Evolutionary conservation across 148 eudicot species (phyloP).

Genomic region (Spergularia marina): DNA sequence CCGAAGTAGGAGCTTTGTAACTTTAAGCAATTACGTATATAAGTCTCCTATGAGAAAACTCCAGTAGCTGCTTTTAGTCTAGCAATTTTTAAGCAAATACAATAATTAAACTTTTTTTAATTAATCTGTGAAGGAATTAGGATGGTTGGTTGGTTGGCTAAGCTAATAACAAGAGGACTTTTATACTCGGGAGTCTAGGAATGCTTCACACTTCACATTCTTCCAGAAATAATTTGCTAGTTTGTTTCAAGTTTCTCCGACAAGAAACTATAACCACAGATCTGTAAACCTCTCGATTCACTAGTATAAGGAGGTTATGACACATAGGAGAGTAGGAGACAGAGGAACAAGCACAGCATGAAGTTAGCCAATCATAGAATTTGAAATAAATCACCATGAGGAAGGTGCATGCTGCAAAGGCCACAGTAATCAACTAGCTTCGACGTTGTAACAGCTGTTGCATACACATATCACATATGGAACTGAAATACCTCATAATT

Average conservation of each 20-base stretch:
- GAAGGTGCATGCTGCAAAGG: not conserved
- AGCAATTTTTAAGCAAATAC: not conserved
- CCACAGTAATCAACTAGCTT: not conserved
- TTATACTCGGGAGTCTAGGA: not conserved
- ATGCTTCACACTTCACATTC: not conserved
- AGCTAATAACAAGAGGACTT: not conserved
- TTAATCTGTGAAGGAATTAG: not conserved
- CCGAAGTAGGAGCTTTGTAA: not conserved
- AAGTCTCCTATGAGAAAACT: not conserved
- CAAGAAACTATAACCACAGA: slow-evolving; percentile 3
- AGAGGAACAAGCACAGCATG: slow-evolving; percentile 2
- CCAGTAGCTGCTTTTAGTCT: not conserved
- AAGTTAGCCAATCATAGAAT: not conserved
- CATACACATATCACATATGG: not conserved
- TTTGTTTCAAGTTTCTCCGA: slow-evolving; percentile 3
- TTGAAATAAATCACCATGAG: not conserved
- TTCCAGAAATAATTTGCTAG: too few species aligned
- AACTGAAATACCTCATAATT: slow-evolving; percentile 70
- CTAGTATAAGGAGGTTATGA: slow-evolving; percentile 1
- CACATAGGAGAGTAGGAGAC: not conserved
- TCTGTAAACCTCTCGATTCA: not conserved
- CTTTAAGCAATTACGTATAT: not conserved
- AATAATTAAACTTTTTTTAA: not conserved
- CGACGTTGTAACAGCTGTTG: not conserved
- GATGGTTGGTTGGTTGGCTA: not conserved